Percentiles rank a stretch among this genome's conserved stretches.
phyloP scores from a whole-genome alignment of 805 yeast species.

The Kurtzmaniella cleridarum region DNA sequence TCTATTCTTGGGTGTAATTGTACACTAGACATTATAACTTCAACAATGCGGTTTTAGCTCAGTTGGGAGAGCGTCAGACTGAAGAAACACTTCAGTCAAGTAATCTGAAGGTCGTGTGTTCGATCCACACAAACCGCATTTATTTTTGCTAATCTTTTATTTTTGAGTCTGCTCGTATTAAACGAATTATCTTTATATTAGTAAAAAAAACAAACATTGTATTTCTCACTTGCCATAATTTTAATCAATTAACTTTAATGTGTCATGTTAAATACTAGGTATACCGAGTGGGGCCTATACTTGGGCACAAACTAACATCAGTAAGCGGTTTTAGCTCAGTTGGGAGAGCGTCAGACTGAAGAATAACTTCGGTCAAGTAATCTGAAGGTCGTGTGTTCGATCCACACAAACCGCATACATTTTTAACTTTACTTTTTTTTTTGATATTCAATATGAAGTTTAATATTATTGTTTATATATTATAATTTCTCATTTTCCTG shows the following conservation, averaged over 20 bases:
- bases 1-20: too few relatives aligned
- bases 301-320: too few relatives aligned
- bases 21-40: too few relatives aligned
- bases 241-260: too few relatives aligned
- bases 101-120: slow-evolving; percentile 26
- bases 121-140: slow-evolving; percentile 26
- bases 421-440: slow-evolving; percentile 7
- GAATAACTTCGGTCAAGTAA: slow-evolving; percentile 15
- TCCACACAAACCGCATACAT: slow-evolving; percentile 23
- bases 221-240: too few relatives aligned
- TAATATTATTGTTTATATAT: too few relatives aligned
- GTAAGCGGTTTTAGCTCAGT: slow-evolving; percentile 34
- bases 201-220: too few relatives aligned
- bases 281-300: too few relatives aligned
- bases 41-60: slow-evolving; percentile 31
- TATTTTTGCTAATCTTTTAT: slow-evolving; percentile 1
- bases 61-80: slow-evolving; percentile 35
- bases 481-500: too few relatives aligned
- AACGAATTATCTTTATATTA: too few relatives aligned
- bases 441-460: background rate
- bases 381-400: slow-evolving; percentile 28
- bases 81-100: slow-evolving; percentile 23
- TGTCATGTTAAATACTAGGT: too few relatives aligned
- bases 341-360: slow-evolving; percentile 38
- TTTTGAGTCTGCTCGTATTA: too few relatives aligned